phyloP scores from a whole-genome alignment of 805 yeast genomes.

The Sugiyamaella valdiviana region DNA sequence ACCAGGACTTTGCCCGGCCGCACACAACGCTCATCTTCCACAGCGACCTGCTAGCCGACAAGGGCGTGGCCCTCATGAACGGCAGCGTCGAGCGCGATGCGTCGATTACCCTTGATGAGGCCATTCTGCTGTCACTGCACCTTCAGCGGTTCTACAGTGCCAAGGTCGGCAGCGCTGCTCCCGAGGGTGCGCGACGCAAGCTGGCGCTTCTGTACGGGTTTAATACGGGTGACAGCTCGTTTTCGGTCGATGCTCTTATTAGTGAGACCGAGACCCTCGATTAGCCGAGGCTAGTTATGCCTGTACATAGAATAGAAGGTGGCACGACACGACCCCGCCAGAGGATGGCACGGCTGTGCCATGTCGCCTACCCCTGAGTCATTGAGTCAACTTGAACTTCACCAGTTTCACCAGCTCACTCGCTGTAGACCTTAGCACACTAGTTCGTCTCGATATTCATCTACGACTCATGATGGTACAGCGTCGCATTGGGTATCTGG shows the following conservation, averaged over 20 bases:
- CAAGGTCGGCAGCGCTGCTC: slow-evolving; percentile 25
- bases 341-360: not conserved
- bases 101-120: slow-evolving; percentile 61
- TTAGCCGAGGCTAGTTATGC: slow-evolving; percentile 12
- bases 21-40: slow-evolving; percentile 89
- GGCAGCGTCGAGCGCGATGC: slow-evolving; percentile 73
- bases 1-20: slow-evolving; percentile 87
- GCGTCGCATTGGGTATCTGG: slow-evolving; percentile 52
- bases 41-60: slow-evolving; percentile 55
- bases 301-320: too few relatives aligned
- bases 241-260: slow-evolving; percentile 61
- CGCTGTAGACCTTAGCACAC: too few relatives aligned
- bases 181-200: slow-evolving; percentile 36
- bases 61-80: slow-evolving; percentile 73
- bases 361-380: not conserved
- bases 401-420: not conserved
- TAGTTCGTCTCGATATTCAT: not conserved
- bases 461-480: not conserved
- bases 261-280: slow-evolving; percentile 71
- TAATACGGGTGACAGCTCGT: slow-evolving; percentile 61
- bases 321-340: not conserved
- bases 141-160: slow-evolving; percentile 51
- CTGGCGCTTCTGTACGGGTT: slow-evolving; percentile 57
- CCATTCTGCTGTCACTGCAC: slow-evolving; percentile 52
- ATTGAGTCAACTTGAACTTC: not conserved